Evolutionary conservation across 306 rosid species (phyloP).

Genomic region (Begonia fuchsioides): DNA sequence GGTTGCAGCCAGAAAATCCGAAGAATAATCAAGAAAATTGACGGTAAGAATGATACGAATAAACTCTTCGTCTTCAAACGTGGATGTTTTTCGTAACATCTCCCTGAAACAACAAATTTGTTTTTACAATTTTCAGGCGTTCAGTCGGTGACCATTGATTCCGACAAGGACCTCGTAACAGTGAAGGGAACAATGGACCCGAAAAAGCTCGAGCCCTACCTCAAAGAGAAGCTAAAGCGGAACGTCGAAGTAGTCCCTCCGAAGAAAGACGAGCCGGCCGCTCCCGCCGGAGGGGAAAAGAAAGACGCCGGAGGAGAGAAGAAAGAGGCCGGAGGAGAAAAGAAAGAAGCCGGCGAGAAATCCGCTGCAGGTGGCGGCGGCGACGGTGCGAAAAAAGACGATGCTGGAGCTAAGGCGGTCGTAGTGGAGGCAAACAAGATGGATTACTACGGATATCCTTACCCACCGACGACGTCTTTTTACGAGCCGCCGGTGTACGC

Average conservation of each 20-base stretch:
- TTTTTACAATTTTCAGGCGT: slow-evolving; percentile 40
- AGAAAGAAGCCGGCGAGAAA: slow-evolving; percentile 12
- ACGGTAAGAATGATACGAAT: slow-evolving; percentile 27
- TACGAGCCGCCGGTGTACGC: slow-evolving; percentile 10
- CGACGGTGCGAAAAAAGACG: slow-evolving; percentile 12
- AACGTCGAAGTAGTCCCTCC: slow-evolving; percentile 56
- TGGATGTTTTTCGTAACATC: too few species aligned
- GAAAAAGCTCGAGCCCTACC: slow-evolving; percentile 29
- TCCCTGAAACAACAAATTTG: too few species aligned
- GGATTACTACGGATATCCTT: slow-evolving; percentile 38
- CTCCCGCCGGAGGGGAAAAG: slow-evolving; percentile 14
- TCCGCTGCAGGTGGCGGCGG: slow-evolving; percentile 6
- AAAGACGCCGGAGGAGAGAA: background rate
- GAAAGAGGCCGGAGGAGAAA: slow-evolving; percentile 2
- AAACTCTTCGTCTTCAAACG: too few species aligned
- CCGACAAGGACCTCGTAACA: slow-evolving; percentile 41
- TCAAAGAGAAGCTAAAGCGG: slow-evolving; percentile 36
- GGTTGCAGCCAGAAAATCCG: slow-evolving; percentile 66
- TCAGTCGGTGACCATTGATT: slow-evolving; percentile 38
- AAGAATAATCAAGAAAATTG: slow-evolving; percentile 27
- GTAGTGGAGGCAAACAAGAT: slow-evolving; percentile 33
- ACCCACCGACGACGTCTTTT: slow-evolving; percentile 13
- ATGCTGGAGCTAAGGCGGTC: slow-evolving; percentile 4
- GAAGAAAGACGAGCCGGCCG: slow-evolving; percentile 29
- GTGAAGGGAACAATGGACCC: slow-evolving; percentile 53